Evolutionary conservation across 2,329 filamentous ascomycete genomes (phyloP), one percentile per base, ranked within the genome.

Genomic region (Alternaria consortialis): DNA sequence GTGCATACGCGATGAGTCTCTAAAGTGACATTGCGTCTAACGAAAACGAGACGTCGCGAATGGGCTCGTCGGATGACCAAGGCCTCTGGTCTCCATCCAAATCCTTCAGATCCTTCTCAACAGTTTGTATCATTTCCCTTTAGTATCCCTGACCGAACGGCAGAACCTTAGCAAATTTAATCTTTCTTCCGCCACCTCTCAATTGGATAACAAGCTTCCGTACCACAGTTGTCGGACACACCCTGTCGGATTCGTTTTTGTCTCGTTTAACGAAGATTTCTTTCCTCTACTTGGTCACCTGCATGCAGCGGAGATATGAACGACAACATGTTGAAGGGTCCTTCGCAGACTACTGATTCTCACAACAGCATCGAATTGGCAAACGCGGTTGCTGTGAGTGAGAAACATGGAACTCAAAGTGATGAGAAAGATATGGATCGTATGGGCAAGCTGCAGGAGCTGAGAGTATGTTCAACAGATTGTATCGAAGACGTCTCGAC

Each of bases 341-440:
- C 39, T 50, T 43, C 32, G 7, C 43, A 51, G n/a, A 44, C 23
- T 7, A 37, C 29, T 17, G 4, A 23, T 25, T 59, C 37, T 13
- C 55, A 23, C 13, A 42, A 8, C 36, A 60, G 57, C 25, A 36
- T 60, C 31, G 53, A 46, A n/a, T 34, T 54, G 27, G 48, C 47
- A 2, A 53, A 39, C 9, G 15, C 25, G 5, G 7, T 17, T 20
- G 48, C 48, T n/a, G 55, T 46, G 9, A 43, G 32, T 25, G 48
- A 53, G 17, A 58, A 53, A 31, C 3, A 58, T 53, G 55, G 55
- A 25, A 58, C 55, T 9, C 47, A 17, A 6, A 20, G 56, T 3
- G 69, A 70, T 56, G 55, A 58, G n/a, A 50, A 27, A 4, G 66
- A 69, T 32, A 68, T 70, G 67, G 27, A 67, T 17, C 67, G 67